These are phyloP conservation scores for Aspergillus japonicus DNA, from an alignment of 2,329 filamentous ascomycete species.

Conservation along the genomic window DNA sequence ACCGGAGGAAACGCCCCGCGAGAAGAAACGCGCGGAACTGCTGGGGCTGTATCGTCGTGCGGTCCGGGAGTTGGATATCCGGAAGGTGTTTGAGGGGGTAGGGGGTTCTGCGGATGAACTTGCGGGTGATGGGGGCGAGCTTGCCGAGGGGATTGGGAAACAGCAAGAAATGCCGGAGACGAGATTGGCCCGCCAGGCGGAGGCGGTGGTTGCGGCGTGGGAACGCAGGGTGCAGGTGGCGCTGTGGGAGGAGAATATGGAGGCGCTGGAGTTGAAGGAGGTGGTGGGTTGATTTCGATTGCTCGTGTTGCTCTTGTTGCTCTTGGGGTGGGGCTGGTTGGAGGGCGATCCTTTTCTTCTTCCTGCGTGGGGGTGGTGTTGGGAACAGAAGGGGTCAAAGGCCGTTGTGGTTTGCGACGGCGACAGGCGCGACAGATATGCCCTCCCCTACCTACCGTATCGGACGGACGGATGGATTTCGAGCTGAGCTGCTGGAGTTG, in stretches of 20 bases:
- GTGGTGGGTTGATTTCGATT: not conserved
- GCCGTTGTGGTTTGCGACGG: no score
- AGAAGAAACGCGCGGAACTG: conserved; percentile 36
- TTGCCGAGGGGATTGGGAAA: no score
- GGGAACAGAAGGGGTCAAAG: no score
- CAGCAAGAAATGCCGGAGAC: conserved; percentile 29
- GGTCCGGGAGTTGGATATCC: conserved; percentile 58
- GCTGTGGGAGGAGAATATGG: conserved; percentile 42
- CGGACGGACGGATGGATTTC: no score
- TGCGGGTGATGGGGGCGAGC: conserved; percentile 6
- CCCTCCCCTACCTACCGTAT: no score
- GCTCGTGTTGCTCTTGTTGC: no score
- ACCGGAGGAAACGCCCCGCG: conserved; percentile 27
- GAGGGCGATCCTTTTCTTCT: no score
- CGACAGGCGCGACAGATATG: no score
- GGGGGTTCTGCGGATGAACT: conserved; percentile 11
- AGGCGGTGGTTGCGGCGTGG: conserved; percentile 31
- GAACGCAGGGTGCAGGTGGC: conserved; percentile 33
- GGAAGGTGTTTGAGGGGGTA: conserved; percentile 58
- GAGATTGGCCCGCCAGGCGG: conserved; percentile 29
- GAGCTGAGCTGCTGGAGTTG: no score
- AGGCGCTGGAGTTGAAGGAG: conserved; percentile 36
- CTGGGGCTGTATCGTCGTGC: conserved; percentile 47
- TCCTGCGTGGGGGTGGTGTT: no score
- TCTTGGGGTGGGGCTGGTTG: no score